A percentile compares a stretch with the other conserved stretches of the same genome.
phyloP scores from a whole-genome alignment of 78 protist genomes.

The Dictyostelium purpureum region DNA sequence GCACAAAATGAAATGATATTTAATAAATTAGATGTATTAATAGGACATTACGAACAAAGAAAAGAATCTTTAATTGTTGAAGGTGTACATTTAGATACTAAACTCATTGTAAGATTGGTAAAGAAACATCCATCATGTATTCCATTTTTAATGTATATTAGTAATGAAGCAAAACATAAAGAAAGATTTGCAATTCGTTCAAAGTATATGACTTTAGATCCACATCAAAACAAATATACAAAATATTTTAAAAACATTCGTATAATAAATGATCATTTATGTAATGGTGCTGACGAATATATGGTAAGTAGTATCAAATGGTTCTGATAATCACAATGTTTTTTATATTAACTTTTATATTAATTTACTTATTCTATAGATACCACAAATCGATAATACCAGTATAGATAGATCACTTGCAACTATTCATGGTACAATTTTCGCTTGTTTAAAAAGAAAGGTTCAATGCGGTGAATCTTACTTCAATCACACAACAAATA shows the following conservation, averaged over 20 bases:
- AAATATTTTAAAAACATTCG: constrained; percentile 62
- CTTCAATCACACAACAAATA: constrained; percentile 23
- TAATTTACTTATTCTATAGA: constrained; percentile 15
- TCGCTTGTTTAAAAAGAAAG: constrained; percentile 64
- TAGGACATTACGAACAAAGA: constrained; percentile 66
- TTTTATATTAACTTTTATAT: neutral
- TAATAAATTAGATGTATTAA: constrained; percentile 59
- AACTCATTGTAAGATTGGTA: constrained; percentile 57
- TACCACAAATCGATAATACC: constrained; percentile 72
- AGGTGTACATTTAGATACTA: constrained; percentile 70
- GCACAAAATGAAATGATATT: constrained; percentile 79
- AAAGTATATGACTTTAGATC: constrained; percentile 76
- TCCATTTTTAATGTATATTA: constrained; percentile 83
- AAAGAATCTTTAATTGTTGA: constrained; percentile 71
- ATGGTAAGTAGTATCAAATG: constrained; percentile 11
- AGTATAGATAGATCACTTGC: constrained; percentile 76
- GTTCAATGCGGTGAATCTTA: constrained; percentile 37
- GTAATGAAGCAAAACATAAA: constrained; percentile 80
- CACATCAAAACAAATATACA: constrained; percentile 74
- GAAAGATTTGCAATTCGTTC: constrained; percentile 80
- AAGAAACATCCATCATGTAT: constrained; percentile 77
- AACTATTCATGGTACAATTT: constrained; percentile 68
- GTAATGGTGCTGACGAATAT: constrained; percentile 61
- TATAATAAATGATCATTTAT: constrained; percentile 63
- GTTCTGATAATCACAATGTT: neutral